Conservation (phyloP, 176 grass and related monocot genomes). For the Musa schizocarpa region DNA sequence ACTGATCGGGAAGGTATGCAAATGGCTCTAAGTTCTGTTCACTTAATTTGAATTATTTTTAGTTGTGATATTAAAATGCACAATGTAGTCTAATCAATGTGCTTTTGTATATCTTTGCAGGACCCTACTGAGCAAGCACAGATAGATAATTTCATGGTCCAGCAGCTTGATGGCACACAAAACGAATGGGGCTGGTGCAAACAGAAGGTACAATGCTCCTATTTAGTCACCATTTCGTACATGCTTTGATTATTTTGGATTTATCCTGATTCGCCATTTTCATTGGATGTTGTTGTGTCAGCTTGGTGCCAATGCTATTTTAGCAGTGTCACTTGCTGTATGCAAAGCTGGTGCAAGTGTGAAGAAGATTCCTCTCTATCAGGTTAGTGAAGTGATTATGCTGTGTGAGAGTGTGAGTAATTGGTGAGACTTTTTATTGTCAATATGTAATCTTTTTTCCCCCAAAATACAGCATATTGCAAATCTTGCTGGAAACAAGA, state of each 20-base stretch:
- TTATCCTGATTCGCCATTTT: not conserved
- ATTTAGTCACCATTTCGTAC: not conserved
- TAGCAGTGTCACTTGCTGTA: constrained; percentile 81
- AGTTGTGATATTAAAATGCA: not conserved
- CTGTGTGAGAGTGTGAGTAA: not conserved
- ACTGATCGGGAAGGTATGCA: constrained; percentile 64
- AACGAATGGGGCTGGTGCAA: constrained; percentile 99
- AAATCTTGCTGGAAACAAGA: constrained; percentile 88
- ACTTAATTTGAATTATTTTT: not conserved
- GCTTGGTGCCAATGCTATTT: constrained; percentile 90
- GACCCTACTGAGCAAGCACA: constrained; percentile 61
- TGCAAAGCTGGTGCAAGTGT: constrained; percentile 77
- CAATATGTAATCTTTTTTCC: not conserved
- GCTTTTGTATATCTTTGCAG: constrained; percentile 23
- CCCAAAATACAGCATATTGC: constrained; percentile 61
- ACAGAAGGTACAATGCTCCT: constrained; percentile 47
- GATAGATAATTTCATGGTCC: constrained; percentile 91
- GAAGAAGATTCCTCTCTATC: constrained; percentile 79
- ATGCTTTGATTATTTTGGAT: not conserved
- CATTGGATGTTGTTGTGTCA: constrained; percentile 13
- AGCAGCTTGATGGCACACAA: constrained; percentile 82
- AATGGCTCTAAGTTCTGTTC: not conserved
- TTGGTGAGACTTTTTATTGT: not conserved
- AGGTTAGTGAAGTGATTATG: constrained; percentile 13
- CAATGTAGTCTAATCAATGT: not conserved